These are phyloP conservation scores for Dendrobium catenatum DNA, from an alignment of 106 monocot genomes.

Conservation along the genomic window DNA sequence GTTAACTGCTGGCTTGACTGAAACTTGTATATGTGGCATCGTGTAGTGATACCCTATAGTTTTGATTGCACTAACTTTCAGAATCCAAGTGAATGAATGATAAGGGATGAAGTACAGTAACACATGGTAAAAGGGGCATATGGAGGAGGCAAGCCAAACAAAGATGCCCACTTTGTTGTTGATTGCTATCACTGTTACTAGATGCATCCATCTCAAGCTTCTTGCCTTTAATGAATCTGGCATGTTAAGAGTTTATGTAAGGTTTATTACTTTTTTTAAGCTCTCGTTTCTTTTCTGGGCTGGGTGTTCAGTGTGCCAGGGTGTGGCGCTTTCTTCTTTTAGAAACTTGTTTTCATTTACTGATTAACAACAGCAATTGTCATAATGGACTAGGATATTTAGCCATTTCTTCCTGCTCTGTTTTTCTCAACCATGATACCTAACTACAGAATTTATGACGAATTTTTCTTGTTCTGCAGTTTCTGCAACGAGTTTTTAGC, in stretches of 20 bases:
- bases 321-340: not conserved
- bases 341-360: not conserved
- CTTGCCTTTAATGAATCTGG: not conserved
- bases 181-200: not conserved
- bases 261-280: not conserved
- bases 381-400: not conserved
- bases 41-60: not conserved
- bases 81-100: not conserved
- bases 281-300: not conserved
- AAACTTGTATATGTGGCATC: not conserved
- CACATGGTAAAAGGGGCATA: not conserved
- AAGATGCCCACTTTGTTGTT: not conserved
- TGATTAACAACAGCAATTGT: not conserved
- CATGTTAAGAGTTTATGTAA: not conserved
- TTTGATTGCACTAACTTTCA: not conserved
- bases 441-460: not conserved
- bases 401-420: not conserved
- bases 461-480: slow-evolving; percentile 35
- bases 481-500: slow-evolving; percentile 78
- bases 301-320: not conserved
- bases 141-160: not conserved
- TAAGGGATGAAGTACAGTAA: not conserved
- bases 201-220: not conserved
- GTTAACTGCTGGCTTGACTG: not conserved
- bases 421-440: not conserved